Evolutionary conservation across 1,284 basidiomycete species (phyloP).

Genomic region (Melanopsichium pennsylvanicum): DNA sequence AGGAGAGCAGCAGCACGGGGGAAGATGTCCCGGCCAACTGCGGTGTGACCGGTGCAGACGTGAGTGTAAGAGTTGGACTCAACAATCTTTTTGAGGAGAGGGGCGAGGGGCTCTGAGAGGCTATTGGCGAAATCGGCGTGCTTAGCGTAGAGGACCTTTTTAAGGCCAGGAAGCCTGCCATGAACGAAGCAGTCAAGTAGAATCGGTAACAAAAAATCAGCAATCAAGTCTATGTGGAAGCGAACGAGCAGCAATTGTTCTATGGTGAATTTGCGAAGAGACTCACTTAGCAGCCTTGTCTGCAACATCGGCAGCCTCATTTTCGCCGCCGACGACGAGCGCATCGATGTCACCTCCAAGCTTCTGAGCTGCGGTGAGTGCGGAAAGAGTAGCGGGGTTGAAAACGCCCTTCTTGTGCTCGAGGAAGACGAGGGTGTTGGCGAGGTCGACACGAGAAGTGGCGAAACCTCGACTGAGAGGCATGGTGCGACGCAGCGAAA

Average conservation of each 20-base stretch:
- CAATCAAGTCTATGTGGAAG: too few species aligned
- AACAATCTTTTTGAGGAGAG: conserved; percentile 69
- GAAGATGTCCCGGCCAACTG: conserved; percentile 77
- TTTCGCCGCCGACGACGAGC: conserved; percentile 80
- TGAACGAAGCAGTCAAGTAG: background rate
- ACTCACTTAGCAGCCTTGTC: conserved; percentile 81
- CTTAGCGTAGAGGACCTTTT: conserved; percentile 66
- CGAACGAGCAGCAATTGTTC: too few species aligned
- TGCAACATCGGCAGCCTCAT: conserved; percentile 75
- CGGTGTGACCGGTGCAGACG: conserved; percentile 81
- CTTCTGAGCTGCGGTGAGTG: conserved; percentile 84
- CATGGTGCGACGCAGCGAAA: conserved; percentile 22
- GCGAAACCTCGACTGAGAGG: conserved; percentile 50
- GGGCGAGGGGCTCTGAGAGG: conserved; percentile 68
- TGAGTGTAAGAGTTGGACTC: conserved; percentile 75
- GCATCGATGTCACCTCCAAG: conserved; percentile 85
- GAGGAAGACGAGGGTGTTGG: conserved; percentile 78
- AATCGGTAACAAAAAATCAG: background rate
- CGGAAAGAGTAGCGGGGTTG: conserved; percentile 84
- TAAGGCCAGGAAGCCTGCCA: conserved; percentile 69
- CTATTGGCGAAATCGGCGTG: conserved; percentile 68
- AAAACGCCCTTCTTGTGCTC: conserved; percentile 86
- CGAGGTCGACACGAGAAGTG: conserved; percentile 53
- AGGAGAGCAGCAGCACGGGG: conserved; percentile 88
- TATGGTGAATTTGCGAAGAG: background rate